Base-by-base conservation (phyloP, 2,329 filamentous ascomycete species). In the Fusarium sulawesiense region DNA sequence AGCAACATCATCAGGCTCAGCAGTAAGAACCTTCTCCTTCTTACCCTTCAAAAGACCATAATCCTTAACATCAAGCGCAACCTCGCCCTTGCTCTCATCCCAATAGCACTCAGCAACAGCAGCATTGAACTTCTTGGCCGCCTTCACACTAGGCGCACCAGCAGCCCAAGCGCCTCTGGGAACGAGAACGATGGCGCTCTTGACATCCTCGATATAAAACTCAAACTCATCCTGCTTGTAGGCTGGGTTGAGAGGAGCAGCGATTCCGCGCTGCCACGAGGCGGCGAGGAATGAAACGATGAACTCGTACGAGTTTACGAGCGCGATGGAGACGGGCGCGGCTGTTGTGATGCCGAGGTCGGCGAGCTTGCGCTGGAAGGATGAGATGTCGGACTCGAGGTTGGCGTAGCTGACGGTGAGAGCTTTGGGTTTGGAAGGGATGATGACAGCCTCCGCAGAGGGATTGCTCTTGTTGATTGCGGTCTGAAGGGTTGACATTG, bases 171-270 rank as follows among this genome's bases (percentile, higher is more conserved):
- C 88, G 18, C 92, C 93, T 72, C 85, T 85, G 14, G 93, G 93
- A 12, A 97, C 91, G 37, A 97, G 84, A 32, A 93, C 88, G 63
- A 97, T 83, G 34, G 91, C 91, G 7, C 93, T 95, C 77, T 90
- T 92, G 73, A 97, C 85, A 78, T 97, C 93, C 70, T 94, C 91
- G 76, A 97, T 95, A 80, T 96, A 97, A 81, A 97, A 97, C 79
- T 96, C 93, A 78, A 95, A 96, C 80, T 97, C 93, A 60, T 90
- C 90, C 80, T 96, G 92, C 83, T 94, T 97, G 84, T 97, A 97
- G 46, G 90, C 91, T 42, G 93, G 89, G 80, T 97, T 97, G 71
- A 97, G 83, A n/a, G 93, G 93, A 5, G 93, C 93, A 10, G 93
- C 93, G 73, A 96, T 91, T 30, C 86, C 92, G 75, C 93, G 88